Conservation (phyloP, 257 asterid species). For the Przewalskia tangutica region DNA sequence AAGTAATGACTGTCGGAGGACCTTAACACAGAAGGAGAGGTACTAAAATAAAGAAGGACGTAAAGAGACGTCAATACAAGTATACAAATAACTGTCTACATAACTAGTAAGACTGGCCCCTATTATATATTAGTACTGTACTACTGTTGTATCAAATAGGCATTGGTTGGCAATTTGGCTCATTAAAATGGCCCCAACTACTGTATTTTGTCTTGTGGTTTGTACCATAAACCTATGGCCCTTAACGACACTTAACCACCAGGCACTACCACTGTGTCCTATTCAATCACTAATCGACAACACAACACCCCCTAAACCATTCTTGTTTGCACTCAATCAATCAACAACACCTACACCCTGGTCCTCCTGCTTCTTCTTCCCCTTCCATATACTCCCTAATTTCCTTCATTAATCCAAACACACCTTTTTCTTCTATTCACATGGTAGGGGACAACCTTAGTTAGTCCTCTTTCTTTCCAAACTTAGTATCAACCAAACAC, state of each 20-base stretch:
- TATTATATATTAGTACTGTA: no score
- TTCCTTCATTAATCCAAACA: not conserved
- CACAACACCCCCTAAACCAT: conserved; percentile 16
- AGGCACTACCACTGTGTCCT: not conserved
- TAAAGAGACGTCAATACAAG: not conserved
- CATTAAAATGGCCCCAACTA: not conserved
- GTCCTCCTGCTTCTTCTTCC: not conserved
- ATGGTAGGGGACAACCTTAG: not conserved
- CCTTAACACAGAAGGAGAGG: not conserved
- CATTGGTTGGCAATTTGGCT: not conserved
- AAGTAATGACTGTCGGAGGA: not conserved
- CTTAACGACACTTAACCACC: conserved; percentile 9
- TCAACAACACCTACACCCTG: not conserved
- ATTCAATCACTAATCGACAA: conserved; percentile 41
- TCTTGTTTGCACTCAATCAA: not conserved
- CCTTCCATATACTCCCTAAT: not conserved
- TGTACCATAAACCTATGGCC: conserved; percentile 6
- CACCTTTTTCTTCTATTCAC: not conserved
- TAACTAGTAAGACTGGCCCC: not conserved
- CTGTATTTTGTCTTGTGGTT: not conserved
- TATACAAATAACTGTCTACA: not conserved
- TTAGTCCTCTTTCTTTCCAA: not conserved
- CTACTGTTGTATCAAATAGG: not conserved
- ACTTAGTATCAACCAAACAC: not conserved
- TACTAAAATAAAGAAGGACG: not conserved